Evolutionary conservation across 2,329 filamentous ascomycete genomes (phyloP).

Genomic region (Spiromastix sp.): DNA sequence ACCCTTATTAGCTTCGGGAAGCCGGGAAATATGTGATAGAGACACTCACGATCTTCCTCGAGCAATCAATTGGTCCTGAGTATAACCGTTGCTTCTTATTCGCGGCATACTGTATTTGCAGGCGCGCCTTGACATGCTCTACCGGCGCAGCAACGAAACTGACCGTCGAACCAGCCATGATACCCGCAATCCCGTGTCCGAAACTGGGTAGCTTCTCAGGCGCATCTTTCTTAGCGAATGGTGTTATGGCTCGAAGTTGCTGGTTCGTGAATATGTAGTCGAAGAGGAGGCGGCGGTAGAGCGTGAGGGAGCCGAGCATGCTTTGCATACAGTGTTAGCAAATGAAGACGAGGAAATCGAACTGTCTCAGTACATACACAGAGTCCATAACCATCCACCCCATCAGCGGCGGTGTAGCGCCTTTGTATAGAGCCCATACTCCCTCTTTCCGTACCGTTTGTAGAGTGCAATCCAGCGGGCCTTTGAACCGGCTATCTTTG

Average conservation of each 20-base stretch:
- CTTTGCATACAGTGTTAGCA: slow-evolving; percentile 18
- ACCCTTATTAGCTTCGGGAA: neutral
- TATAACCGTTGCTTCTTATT: slow-evolving; percentile 70
- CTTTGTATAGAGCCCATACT: slow-evolving; percentile 80
- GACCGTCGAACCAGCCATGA: slow-evolving; percentile 80
- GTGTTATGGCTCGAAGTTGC: slow-evolving; percentile 25
- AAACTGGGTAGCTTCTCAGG: slow-evolving; percentile 54
- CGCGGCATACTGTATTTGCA: slow-evolving; percentile 88
- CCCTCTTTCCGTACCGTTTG: slow-evolving; percentile 84
- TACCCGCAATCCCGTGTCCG: slow-evolving; percentile 80
- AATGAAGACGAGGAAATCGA: neutral
- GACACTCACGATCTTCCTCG: slow-evolving; percentile 47
- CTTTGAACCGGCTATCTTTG: slow-evolving; percentile 63
- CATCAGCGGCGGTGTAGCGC: slow-evolving; percentile 78
- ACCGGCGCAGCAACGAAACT: slow-evolving; percentile 88
- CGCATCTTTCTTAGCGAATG: slow-evolving; percentile 25
- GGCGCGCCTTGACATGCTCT: slow-evolving; percentile 85
- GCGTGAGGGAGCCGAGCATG: slow-evolving; percentile 85
- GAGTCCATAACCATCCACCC: slow-evolving; percentile 99
- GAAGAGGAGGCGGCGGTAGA: slow-evolving; percentile 76
- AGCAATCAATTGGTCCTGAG: slow-evolving; percentile 76
- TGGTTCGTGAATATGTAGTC: slow-evolving; percentile 63
- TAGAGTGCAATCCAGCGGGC: slow-evolving; percentile 73
- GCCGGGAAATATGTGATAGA: neutral
- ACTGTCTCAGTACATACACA: slow-evolving; percentile 31